Base-by-base conservation (phyloP, 2,329 filamentous ascomycete genomes). In the Epichloe gansuensis region DNA sequence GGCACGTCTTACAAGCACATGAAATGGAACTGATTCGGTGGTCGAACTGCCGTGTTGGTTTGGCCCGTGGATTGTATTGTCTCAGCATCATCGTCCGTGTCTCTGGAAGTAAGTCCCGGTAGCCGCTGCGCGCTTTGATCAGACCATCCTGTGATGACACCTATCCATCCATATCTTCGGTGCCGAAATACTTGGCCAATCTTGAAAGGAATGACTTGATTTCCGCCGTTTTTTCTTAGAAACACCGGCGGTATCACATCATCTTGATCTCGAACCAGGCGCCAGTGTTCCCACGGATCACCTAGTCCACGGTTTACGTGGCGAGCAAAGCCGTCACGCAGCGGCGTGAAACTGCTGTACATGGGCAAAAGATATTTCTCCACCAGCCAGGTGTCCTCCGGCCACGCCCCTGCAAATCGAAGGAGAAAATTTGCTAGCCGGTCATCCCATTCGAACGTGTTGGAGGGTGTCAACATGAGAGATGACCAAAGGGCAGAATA, bases 111-210 rank as follows among this genome's bases (percentile, higher is more conserved):
- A 50, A 60, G 54, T 57, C 57, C 61, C 44, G 63, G 58, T 28
- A 65, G 54, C 39, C 58, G 59, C 38, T 61, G 59, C 39, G 61
- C 60, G 48, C 59, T 61, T 49, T 76, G 74, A 63, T 74, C 70
- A 48, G 86, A 83, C 91, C 91, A 98, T n/a, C 91, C 91, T 13
- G 86, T 88, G 54, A 98, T 86, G 28, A 94, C 78, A 17, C 85
- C 91, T 48, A 83, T 73, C 65, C 91, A 95, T 21, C 77, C 73
- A 65, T 93, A 95, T 46, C 90, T 79, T 56, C 76, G 81, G 68
- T 98, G 93, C 47, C 77, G 78, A 64, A 97, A 95, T 6, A 95
- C 77, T 60, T 94, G 86, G 1, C 93, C 93, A 48, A 95, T 78
- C 49, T 75, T 80, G 65, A 81, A 91, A 1, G 64, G 59, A 34